Percentiles rank a stretch among this genome's conserved stretches.
phyloP scores from a whole-genome alignment of 331 rosid species.

The Spiraea crenata region DNA sequence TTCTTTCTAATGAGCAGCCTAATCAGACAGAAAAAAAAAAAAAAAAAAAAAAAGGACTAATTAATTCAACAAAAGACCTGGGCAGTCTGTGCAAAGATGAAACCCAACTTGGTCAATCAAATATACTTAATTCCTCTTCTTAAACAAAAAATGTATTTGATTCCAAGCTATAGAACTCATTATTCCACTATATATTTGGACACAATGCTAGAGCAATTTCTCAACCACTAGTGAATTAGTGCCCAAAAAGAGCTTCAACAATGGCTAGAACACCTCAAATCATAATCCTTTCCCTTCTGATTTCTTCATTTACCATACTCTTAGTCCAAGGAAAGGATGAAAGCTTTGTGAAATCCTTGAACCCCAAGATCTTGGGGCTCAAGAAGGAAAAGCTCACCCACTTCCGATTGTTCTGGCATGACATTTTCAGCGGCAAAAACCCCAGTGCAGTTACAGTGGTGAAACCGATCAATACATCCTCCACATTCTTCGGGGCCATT shows the following conservation, averaged over 20 bases:
- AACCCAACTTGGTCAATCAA: background rate
- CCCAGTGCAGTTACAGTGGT: conserved; percentile 29
- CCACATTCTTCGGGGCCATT: conserved; percentile 11
- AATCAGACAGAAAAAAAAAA: no score
- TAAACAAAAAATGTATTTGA: no score
- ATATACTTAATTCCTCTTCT: no score
- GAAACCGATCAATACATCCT: conserved; percentile 13
- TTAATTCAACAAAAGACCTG: background rate
- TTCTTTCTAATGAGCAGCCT: no score
- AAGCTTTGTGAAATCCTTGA: conserved; percentile 22
- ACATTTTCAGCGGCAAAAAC: conserved; percentile 28
- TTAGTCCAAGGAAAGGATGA: conserved; percentile 12
- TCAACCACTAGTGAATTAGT: background rate
- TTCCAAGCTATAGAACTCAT: background rate
- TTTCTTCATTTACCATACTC: background rate
- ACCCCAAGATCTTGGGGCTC: conserved; percentile 25
- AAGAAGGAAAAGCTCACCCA: conserved; percentile 49
- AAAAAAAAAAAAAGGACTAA: background rate
- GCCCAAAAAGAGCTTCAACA: background rate
- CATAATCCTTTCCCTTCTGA: conserved; percentile 26
- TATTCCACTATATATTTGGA: background rate
- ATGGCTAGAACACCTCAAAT: conserved; percentile 29
- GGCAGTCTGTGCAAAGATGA: background rate
- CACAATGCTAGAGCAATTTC: background rate
- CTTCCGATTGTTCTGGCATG: conserved; percentile 49